Percentiles rank a stretch among this genome's conserved stretches.
These are phyloP conservation scores for Hypoxylon sp. DNA, from an alignment of 2,329 filamentous ascomycete species.

Conservation along the genomic window DNA sequence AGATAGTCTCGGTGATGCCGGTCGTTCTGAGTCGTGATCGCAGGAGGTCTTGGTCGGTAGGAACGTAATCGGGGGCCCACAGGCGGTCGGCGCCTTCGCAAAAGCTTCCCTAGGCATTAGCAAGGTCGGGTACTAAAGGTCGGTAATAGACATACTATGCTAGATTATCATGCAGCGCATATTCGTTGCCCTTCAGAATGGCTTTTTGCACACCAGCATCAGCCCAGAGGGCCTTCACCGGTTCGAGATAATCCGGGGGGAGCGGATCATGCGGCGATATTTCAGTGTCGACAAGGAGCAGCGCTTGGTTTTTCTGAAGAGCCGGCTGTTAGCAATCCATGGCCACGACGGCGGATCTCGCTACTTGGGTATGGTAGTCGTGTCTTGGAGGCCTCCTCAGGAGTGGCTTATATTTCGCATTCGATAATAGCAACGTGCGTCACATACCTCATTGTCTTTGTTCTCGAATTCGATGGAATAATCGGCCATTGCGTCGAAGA, in stretches of 20 bases:
- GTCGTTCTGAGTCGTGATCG: slow-evolving; percentile 92
- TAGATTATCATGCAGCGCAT: slow-evolving; percentile 94
- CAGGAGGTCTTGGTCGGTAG: slow-evolving; percentile 93
- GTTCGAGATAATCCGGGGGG: slow-evolving; percentile 80
- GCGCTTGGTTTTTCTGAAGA: slow-evolving; percentile 78
- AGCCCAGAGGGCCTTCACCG: slow-evolving; percentile 86
- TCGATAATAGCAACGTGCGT: background rate
- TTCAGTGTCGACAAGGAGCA: slow-evolving; percentile 84
- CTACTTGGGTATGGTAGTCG: background rate
- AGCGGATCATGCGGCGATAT: slow-evolving; percentile 85
- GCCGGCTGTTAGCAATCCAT: slow-evolving; percentile 32
- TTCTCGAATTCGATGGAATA: slow-evolving; percentile 83
- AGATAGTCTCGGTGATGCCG: slow-evolving; percentile 94
- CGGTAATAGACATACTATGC: slow-evolving; percentile 76
- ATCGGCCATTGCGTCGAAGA: slow-evolving; percentile 91
- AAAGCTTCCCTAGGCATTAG: slow-evolving; percentile 70
- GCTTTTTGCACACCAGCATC: slow-evolving; percentile 87
- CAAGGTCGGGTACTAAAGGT: slow-evolving; percentile 19
- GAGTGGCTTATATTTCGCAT: slow-evolving; percentile 12
- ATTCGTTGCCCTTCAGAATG: slow-evolving; percentile 96
- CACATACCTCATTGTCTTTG: slow-evolving; percentile 80
- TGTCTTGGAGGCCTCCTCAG: slow-evolving; percentile 14
- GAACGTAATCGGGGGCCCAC: slow-evolving; percentile 82
- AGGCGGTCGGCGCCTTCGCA: slow-evolving; percentile 82
- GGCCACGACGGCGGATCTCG: slow-evolving; percentile 1